Evolutionary conservation across 805 yeast species (phyloP).

Genomic region (Cyberlindnera sargentensis): DNA sequence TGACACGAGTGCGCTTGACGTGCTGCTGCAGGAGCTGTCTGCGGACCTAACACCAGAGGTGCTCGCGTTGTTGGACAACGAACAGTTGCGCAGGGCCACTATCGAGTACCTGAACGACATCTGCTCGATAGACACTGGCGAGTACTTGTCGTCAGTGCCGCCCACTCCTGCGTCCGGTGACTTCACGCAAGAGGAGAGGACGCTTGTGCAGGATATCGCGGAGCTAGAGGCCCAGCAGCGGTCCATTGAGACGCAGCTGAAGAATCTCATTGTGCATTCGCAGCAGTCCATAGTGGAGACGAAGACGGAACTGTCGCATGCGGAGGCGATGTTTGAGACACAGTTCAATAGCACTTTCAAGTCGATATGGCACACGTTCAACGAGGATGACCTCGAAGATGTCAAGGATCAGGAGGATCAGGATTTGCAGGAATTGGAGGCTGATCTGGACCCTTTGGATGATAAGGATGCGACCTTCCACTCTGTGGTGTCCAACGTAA

Average conservation of each 20-base stretch:
- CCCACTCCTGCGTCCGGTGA: constrained; percentile 30
- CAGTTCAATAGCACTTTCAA: constrained; percentile 27
- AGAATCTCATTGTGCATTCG: constrained; percentile 29
- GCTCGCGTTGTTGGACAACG: constrained; percentile 20
- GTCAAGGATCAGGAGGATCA: constrained; percentile 22
- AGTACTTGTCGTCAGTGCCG: constrained; percentile 35
- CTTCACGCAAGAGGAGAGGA: constrained; percentile 18
- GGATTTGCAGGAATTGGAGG: constrained; percentile 18
- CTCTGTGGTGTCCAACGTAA: constrained; percentile 17
- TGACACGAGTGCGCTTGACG: constrained; percentile 18
- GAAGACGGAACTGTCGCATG: constrained; percentile 30
- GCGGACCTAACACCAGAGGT: constrained; percentile 23
- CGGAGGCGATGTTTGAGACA: constrained; percentile 26
- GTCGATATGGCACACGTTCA: constrained; percentile 25
- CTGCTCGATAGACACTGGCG: constrained; percentile 43
- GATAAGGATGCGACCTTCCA: constrained; percentile 26
- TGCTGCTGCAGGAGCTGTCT: constrained; percentile 31
- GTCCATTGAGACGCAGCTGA: constrained; percentile 38
- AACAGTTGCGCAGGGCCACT: constrained; percentile 30
- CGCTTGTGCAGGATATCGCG: constrained; percentile 64
- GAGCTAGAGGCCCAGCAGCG: constrained; percentile 57
- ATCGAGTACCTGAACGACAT: constrained; percentile 30
- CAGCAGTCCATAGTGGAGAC: constrained; percentile 35
- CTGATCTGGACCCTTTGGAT: constrained; percentile 15
- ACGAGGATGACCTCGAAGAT: constrained; percentile 25